Evolutionary conservation across 139 green algal genomes (phyloP).

Genomic region (Chlorella sp.): DNA sequence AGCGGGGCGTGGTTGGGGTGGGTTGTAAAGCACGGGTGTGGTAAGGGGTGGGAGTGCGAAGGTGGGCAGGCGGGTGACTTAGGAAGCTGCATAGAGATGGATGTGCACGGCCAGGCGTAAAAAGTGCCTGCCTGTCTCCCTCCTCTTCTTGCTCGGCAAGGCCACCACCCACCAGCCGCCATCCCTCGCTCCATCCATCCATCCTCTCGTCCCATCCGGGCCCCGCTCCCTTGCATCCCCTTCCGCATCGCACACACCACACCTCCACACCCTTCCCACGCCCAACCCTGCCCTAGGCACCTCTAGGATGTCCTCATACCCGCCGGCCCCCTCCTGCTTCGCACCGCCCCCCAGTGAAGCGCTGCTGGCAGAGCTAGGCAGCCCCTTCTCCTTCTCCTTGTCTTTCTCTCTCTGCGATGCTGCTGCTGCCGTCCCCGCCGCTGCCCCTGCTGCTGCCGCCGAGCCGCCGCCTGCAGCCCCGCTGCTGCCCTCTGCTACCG

Average conservation of each 20-base stretch:
- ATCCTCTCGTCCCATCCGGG: no score
- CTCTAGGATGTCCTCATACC: conserved; percentile 3
- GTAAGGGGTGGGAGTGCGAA: neutral
- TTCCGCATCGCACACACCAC: no score
- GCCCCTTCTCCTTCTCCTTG: neutral
- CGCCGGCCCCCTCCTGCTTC: conserved; percentile 2
- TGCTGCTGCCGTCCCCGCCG: neutral
- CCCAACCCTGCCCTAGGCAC: neutral
- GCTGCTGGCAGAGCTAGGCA: neutral
- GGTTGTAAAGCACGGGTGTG: neutral
- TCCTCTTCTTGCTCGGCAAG: no score
- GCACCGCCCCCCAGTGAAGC: neutral
- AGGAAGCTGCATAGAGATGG: neutral
- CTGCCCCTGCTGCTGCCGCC: conserved; percentile 1
- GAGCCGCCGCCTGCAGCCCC: conserved; percentile 5
- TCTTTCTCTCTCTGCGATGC: no score
- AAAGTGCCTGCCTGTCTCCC: no score
- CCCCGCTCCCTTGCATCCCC: neutral
- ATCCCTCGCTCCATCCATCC: no score
- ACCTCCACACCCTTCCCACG: neutral
- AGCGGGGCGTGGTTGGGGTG: neutral
- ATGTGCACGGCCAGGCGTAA: neutral
- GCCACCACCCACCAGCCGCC: neutral
- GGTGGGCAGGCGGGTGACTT: no score
- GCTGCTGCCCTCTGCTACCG: conserved; percentile 2